phyloP scores from a whole-genome alignment of 805 yeast species.

The Yamadazyma akitaensis region DNA sequence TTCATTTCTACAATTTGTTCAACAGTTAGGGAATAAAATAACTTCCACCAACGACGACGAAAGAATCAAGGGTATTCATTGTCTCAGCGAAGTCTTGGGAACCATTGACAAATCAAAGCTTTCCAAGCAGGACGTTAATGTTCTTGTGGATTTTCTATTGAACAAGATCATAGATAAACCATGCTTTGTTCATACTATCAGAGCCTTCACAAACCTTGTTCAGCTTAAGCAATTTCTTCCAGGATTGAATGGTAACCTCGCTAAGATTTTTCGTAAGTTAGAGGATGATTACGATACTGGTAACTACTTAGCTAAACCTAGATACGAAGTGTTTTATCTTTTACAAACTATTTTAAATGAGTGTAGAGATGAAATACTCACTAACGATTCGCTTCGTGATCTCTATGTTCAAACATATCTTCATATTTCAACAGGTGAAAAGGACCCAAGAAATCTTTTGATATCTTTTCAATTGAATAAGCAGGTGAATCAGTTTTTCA shows the following conservation, averaged over 20 bases:
- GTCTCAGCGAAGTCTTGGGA: slow-evolving; percentile 37
- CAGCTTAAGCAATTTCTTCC: slow-evolving; percentile 47
- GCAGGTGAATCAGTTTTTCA: slow-evolving; percentile 40
- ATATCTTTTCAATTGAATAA: slow-evolving; percentile 59
- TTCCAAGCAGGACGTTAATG: slow-evolving; percentile 46
- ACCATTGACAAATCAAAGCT: slow-evolving; percentile 23
- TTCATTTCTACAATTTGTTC: slow-evolving; percentile 51
- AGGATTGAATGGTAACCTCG: slow-evolving; percentile 25
- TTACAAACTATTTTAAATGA: slow-evolving; percentile 33
- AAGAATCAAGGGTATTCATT: slow-evolving; percentile 45
- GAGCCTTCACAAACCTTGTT: slow-evolving; percentile 52
- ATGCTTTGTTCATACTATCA: slow-evolving; percentile 49
- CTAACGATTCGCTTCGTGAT: slow-evolving; percentile 27
- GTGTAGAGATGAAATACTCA: slow-evolving; percentile 19
- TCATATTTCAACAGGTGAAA: slow-evolving; percentile 78
- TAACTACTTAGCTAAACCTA: slow-evolving; percentile 55
- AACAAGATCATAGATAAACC: slow-evolving; percentile 66
- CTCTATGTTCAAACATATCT: slow-evolving; percentile 55
- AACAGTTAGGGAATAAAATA: slow-evolving; percentile 56
- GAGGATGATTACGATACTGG: slow-evolving; percentile 49
- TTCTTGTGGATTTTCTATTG: slow-evolving; percentile 53
- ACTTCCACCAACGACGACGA: slow-evolving; percentile 55
- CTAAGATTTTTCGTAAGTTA: slow-evolving; percentile 35
- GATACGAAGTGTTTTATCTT: slow-evolving; percentile 57
- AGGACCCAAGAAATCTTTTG: slow-evolving; percentile 87